Percentiles rank a stretch among this genome's conserved stretches.
phyloP scores from a whole-genome alignment of 257 asterid genomes.

The Nicotiana noctiflora region DNA sequence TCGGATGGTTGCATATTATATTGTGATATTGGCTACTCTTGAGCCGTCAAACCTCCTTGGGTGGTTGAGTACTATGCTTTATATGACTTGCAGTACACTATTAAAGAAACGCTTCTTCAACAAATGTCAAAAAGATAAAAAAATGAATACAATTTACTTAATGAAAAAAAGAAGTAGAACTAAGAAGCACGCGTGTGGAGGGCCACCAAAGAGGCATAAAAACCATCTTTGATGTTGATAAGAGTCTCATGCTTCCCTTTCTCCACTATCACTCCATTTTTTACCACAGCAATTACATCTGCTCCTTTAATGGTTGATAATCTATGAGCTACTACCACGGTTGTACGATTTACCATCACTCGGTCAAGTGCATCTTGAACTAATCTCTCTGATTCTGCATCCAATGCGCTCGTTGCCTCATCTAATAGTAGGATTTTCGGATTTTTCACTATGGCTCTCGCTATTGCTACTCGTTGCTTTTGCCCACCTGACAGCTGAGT shows the following conservation, averaged over 20 bases:
- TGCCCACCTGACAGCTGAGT: constrained; percentile 81
- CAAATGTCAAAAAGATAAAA: background rate
- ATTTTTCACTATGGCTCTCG: constrained; percentile 68
- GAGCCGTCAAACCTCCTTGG: too few species aligned
- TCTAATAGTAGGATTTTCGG: constrained; percentile 71
- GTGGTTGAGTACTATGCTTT: background rate
- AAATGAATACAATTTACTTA: background rate
- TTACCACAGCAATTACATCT: constrained; percentile 72
- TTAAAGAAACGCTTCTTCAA: background rate
- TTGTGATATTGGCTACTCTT: too few species aligned
- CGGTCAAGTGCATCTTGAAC: constrained; percentile 79
- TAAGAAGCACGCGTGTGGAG: constrained; percentile 46
- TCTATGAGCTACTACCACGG: constrained; percentile 81
- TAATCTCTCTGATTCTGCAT: constrained; percentile 74
- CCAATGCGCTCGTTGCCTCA: constrained; percentile 85
- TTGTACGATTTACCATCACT: constrained; percentile 68
- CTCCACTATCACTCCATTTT: constrained; percentile 70
- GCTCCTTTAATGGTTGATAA: constrained; percentile 74
- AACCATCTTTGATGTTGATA: constrained; percentile 53
- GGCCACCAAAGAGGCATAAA: constrained; percentile 63
- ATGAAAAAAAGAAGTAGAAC: background rate
- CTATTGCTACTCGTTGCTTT: constrained; percentile 87
- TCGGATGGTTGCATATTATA: too few species aligned
- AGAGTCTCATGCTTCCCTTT: constrained; percentile 69
- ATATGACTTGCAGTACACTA: background rate